Evolutionary conservation across 2,329 filamentous ascomycete species (phyloP).

Genomic region (Penicillium olsonii): DNA sequence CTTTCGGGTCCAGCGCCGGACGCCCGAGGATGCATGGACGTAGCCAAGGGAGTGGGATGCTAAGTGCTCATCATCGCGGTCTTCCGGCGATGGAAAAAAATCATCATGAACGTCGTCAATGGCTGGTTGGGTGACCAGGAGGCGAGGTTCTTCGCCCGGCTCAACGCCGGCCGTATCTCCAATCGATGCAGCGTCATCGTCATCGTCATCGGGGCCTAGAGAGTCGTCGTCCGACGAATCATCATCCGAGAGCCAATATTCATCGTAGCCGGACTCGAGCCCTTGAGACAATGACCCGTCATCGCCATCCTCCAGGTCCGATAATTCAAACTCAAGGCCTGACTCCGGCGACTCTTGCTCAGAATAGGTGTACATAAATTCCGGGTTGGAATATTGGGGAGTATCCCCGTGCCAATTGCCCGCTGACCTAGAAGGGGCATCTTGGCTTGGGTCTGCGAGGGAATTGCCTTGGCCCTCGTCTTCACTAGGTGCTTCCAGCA

Average conservation of each 20-base stretch:
- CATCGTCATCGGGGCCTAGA: conserved; percentile 50
- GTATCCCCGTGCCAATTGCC: conserved; percentile 38
- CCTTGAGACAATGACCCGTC: conserved; percentile 39
- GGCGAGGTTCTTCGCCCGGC: conserved; percentile 71
- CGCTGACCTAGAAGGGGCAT: conserved; percentile 47
- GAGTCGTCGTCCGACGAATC: conserved; percentile 57
- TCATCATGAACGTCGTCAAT: conserved; percentile 81
- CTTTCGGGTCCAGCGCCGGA: conserved; percentile 71
- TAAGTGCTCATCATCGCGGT: conserved; percentile 78
- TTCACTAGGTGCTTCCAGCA: conserved; percentile 71
- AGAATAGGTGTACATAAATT: conserved; percentile 39
- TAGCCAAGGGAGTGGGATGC: conserved; percentile 78
- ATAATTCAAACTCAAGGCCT: conserved; percentile 53
- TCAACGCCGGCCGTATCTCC: conserved; percentile 80
- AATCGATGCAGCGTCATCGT: conserved; percentile 57
- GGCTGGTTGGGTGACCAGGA: conserved; percentile 87
- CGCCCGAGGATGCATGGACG: conserved; percentile 85
- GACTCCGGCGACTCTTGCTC: conserved; percentile 42
- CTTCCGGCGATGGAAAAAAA: conserved; percentile 77
- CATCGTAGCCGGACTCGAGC: conserved; percentile 41
- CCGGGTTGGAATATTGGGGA: conserved; percentile 25
- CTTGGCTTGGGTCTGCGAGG: conserved; percentile 38
- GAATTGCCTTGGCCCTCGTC: conserved; percentile 56
- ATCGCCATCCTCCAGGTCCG: conserved; percentile 56
- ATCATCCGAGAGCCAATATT: conserved; percentile 49